Percentiles rank a stretch among this genome's conserved stretches.
These are phyloP conservation scores for Colletotrichum coccodes DNA, from an alignment of 2,329 filamentous ascomycete species.

Conservation along the genomic window DNA sequence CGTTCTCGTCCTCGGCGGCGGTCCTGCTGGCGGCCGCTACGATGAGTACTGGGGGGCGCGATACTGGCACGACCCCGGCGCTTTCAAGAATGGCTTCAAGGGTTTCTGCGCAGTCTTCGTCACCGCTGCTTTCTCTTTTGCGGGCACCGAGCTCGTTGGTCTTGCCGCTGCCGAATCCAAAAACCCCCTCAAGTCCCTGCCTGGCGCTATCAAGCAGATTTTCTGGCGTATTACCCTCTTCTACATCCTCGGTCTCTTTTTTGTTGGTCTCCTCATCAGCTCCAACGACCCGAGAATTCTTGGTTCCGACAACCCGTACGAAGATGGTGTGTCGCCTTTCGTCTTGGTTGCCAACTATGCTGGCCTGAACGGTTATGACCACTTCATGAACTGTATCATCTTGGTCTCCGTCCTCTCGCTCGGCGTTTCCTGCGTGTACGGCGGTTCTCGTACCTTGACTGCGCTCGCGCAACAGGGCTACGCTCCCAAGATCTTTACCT, in stretches of 20 bases:
- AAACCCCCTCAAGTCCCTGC: constrained; percentile 78
- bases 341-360: constrained; percentile 67
- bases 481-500: constrained; percentile 65
- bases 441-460: constrained; percentile 67
- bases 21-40: constrained; percentile 59
- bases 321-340: constrained; percentile 58
- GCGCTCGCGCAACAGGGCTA: constrained; percentile 69
- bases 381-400: constrained; percentile 69
- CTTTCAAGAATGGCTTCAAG: constrained; percentile 79
- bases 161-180: constrained; percentile 77
- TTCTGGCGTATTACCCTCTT: constrained; percentile 68
- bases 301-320: constrained; percentile 20
- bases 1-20: constrained; percentile 68
- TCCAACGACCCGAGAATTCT: constrained; percentile 56
- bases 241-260: constrained; percentile 62
- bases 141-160: constrained; percentile 79
- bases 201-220: constrained; percentile 85
- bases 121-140: constrained; percentile 78
- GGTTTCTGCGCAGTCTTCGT: constrained; percentile 79
- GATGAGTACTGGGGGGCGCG: constrained; percentile 59
- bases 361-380: constrained; percentile 58
- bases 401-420: constrained; percentile 68
- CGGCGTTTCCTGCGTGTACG: constrained; percentile 68
- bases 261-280: constrained; percentile 61
- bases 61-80: constrained; percentile 60